phyloP scores from a whole-genome alignment of 257 asterid species.

The Gentiana macrophylla region DNA sequence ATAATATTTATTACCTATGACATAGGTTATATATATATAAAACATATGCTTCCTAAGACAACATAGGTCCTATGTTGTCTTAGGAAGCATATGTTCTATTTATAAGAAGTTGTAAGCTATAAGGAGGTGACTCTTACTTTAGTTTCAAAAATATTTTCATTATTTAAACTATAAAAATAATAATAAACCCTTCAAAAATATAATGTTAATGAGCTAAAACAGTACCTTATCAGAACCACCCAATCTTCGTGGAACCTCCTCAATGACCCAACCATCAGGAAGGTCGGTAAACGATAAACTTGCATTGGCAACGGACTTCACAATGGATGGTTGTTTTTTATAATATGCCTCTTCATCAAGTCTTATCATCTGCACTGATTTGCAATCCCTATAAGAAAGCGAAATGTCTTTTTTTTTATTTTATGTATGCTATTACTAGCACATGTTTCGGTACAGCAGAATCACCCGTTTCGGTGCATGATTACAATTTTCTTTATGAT shows the following conservation, averaged over 20 bases:
- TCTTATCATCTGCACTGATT: conserved; percentile 15
- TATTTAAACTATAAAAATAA: too few species aligned
- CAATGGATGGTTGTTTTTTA: conserved; percentile 23
- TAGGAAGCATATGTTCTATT: too few species aligned
- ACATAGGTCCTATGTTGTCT: too few species aligned
- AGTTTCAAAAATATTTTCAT: too few species aligned
- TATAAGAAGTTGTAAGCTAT: too few species aligned
- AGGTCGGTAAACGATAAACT: conserved; percentile 20
- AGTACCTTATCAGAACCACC: conserved; percentile 40
- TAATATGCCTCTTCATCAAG: conserved; percentile 21
- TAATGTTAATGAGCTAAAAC: conserved; percentile 1
- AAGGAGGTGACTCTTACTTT: too few species aligned
- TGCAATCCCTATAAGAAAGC: not conserved
- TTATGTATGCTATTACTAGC: not conserved
- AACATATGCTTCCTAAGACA: too few species aligned
- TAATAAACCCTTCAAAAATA: too few species aligned
- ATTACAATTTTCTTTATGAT: not conserved
- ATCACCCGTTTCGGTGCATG: conserved; percentile 1
- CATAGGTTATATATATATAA: too few species aligned
- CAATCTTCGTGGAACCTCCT: conserved; percentile 49
- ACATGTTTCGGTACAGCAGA: not conserved
- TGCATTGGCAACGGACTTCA: conserved; percentile 17
- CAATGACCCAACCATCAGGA: conserved; percentile 83
- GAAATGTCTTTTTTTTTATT: not conserved
- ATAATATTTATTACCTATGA: too few species aligned